phyloP scores from a whole-genome alignment of 768 basidiomycete species.

The Mycena vulgaris region DNA sequence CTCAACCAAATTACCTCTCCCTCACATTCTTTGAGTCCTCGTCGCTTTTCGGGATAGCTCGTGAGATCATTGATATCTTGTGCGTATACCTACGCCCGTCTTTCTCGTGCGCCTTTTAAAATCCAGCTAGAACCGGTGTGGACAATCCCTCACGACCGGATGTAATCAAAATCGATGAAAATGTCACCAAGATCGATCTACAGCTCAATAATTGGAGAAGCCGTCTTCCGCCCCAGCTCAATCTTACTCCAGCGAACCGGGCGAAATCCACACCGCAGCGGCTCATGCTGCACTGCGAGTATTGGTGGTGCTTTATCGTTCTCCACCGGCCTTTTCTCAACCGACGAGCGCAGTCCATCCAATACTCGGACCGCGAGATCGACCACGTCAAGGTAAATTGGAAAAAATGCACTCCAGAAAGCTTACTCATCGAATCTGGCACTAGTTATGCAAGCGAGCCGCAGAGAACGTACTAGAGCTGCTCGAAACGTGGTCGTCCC shows the following conservation, averaged over 20 bases:
- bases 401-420: too few species aligned
- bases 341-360: constrained; percentile 20
- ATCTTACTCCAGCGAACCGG: constrained; percentile 46
- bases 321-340: constrained; percentile 53
- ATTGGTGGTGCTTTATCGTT: constrained; percentile 55
- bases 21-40: constrained; percentile 50
- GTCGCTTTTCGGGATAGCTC: constrained; percentile 49
- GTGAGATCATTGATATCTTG: constrained; percentile 53
- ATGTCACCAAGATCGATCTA: constrained; percentile 39
- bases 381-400: constrained; percentile 38
- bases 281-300: constrained; percentile 53
- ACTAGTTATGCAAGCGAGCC: constrained; percentile 52
- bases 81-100: constrained; percentile 36
- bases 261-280: constrained; percentile 45
- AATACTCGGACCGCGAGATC: constrained; percentile 16
- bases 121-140: neutral
- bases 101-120: neutral
- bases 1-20: constrained; percentile 41
- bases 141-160: neutral
- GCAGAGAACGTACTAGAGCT: constrained; percentile 54
- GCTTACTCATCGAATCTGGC: neutral
- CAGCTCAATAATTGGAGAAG: constrained; percentile 46
- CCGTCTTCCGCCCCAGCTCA: constrained; percentile 43
- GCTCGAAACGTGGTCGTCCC: constrained; percentile 50
- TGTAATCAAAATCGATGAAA: constrained; percentile 21